A percentile compares a stretch with the other conserved stretches of the same genome.
Conservation (phyloP, 306 rosid genomes). For the Pyrus betulifolia region DNA sequence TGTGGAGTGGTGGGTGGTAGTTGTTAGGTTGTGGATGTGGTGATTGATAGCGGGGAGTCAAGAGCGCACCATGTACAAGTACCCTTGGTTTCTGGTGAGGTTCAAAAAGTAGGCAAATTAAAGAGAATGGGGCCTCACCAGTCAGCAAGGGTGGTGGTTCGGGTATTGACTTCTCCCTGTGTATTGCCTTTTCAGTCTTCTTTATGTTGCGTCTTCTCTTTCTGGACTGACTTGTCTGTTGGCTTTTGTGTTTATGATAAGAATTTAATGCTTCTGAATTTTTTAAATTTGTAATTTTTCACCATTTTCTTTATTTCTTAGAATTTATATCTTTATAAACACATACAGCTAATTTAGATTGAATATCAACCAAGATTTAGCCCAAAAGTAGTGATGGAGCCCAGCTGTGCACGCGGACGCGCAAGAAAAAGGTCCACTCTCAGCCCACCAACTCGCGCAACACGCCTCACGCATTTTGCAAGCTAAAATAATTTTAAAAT, state of each 20-base stretch:
- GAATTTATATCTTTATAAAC: too few species aligned
- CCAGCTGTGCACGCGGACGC: too few species aligned
- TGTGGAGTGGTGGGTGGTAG: constrained; percentile 2
- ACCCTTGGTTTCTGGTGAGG: constrained; percentile 49
- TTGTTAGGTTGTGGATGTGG: constrained; percentile 8
- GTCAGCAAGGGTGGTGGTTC: constrained; percentile 82
- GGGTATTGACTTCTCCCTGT: constrained; percentile 98
- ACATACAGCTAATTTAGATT: too few species aligned
- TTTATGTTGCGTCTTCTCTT: not conserved
- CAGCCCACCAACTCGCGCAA: too few species aligned
- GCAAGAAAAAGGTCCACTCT: too few species aligned
- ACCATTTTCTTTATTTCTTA: too few species aligned
- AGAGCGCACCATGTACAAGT: constrained; percentile 92
- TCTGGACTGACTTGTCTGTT: not conserved
- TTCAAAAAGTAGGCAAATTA: not conserved
- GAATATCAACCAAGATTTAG: too few species aligned
- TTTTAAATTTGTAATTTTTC: not conserved
- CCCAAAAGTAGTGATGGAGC: too few species aligned
- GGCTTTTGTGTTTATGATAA: constrained; percentile 18
- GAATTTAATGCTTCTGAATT: constrained; percentile 21
- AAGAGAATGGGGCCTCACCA: constrained; percentile 25
- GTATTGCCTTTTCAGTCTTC: constrained; percentile 4
- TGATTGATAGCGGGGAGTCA: constrained; percentile 59
- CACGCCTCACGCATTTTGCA: too few species aligned
- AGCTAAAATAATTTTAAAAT: too few species aligned